phyloP scores from a whole-genome alignment of 2,329 filamentous ascomycete species.

The Ambrosiella cleistominuta region DNA sequence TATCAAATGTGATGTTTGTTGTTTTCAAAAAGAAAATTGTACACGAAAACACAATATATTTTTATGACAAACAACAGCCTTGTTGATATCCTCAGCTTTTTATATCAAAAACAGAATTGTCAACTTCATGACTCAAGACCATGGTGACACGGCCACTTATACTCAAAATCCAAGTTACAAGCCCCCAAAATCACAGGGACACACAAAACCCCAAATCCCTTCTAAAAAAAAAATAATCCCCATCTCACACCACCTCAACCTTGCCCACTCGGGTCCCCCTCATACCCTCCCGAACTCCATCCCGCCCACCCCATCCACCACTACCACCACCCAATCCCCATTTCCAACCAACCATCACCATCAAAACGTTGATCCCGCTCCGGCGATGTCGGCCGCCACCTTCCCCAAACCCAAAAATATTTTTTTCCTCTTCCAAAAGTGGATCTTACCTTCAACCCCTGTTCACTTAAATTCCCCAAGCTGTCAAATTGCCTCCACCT shows the following conservation, averaged over 20 bases:
- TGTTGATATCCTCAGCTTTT: not conserved
- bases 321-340: not conserved
- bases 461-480: not conserved
- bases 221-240: not conserved
- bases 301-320: not conserved
- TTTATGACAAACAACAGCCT: not conserved
- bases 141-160: not conserved
- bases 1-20: not conserved
- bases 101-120: not conserved
- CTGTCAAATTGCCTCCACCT: conserved; percentile 8
- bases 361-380: not conserved
- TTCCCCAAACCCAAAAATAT: not conserved
- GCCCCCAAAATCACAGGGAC: conserved; percentile 14
- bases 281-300: not conserved
- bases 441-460: not conserved
- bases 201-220: conserved; percentile 11
- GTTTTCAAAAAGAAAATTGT: not conserved
- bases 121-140: not conserved
- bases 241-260: not conserved
- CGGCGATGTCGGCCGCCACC: conserved; percentile 2
- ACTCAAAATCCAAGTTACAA: not conserved
- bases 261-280: not conserved
- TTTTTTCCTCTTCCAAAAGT: not conserved
- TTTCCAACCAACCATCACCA: not conserved
- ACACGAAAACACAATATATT: not conserved